Percentiles rank a stretch among this genome's conserved stretches.
These are phyloP conservation scores for Rosa lucieae DNA, from an alignment of 306 rosid species.

Conservation along the genomic window DNA sequence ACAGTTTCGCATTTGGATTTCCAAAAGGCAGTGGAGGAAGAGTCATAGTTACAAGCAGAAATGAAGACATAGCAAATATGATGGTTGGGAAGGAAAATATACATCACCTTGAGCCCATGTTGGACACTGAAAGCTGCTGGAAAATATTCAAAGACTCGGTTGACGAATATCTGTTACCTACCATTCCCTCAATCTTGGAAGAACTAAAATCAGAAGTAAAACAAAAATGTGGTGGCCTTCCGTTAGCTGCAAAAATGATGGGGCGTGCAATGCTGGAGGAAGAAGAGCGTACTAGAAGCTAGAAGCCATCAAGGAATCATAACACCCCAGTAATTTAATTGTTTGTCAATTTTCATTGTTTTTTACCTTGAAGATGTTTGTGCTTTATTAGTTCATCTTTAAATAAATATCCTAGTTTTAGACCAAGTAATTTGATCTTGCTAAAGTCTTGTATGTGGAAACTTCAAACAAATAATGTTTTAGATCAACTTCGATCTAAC, in stretches of 20 bases:
- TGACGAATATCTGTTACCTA: neutral
- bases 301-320: neutral
- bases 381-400: too few relatives aligned
- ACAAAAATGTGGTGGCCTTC: conserved; percentile 16
- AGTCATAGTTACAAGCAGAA: conserved; percentile 28
- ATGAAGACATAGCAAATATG: neutral
- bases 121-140: conserved; percentile 20
- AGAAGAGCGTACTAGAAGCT: neutral
- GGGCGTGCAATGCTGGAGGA: conserved; percentile 3
- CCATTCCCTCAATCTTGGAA: neutral
- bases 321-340: neutral
- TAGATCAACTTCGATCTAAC: neutral
- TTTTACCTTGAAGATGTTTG: neutral
- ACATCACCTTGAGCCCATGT: conserved; percentile 15
- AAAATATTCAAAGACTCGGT: conserved; percentile 14
- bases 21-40: conserved; percentile 30
- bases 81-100: conserved; percentile 26
- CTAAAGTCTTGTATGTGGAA: neutral
- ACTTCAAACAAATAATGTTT: too few relatives aligned
- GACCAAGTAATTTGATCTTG: neutral
- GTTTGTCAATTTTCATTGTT: neutral
- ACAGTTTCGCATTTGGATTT: conserved; percentile 6
- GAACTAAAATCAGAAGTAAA: conserved; percentile 8
- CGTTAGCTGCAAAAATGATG: conserved; percentile 20
- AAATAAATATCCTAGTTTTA: too few relatives aligned